Conservation (phyloP, 2,329 filamentous ascomycete species). For the Ceratocystis papillata region DNA sequence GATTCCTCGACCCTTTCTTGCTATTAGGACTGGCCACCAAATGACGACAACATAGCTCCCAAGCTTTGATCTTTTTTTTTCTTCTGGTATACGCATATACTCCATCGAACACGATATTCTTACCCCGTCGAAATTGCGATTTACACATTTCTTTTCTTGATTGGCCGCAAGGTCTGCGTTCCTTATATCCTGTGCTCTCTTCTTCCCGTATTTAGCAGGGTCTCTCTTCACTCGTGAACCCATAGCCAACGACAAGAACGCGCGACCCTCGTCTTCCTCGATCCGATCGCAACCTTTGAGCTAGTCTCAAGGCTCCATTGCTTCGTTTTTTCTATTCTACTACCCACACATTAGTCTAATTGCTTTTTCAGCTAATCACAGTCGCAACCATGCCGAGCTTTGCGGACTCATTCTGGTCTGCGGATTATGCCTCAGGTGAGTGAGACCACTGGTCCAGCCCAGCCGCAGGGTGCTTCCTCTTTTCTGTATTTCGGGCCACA, state of each 20-base stretch:
- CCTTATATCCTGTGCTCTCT: neutral
- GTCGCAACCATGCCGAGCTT: conserved; percentile 65
- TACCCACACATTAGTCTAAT: neutral
- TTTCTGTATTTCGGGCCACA: neutral
- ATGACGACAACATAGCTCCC: conserved; percentile 11
- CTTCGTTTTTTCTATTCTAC: neutral
- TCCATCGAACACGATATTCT: neutral
- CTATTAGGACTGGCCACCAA: neutral
- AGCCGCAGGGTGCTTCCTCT: neutral
- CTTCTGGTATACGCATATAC: conserved; percentile 4
- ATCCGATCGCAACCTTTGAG: neutral
- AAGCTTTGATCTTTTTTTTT: conserved; percentile 3
- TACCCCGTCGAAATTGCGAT: neutral
- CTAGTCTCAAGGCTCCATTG: neutral
- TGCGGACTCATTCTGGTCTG: conserved; percentile 94
- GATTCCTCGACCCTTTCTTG: neutral
- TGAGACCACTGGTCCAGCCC: conserved; percentile 13
- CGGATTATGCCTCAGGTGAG: conserved; percentile 87
- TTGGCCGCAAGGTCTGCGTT: conserved; percentile 10
- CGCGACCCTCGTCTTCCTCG: neutral
- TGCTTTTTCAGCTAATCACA: neutral
- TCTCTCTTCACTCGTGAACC: neutral
- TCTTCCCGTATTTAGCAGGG: neutral
- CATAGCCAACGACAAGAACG: neutral
- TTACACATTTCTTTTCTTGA: neutral